Evolutionary conservation across 768 basidiomycete genomes (phyloP).

Genomic region (Xanthoconium stramineum): DNA sequence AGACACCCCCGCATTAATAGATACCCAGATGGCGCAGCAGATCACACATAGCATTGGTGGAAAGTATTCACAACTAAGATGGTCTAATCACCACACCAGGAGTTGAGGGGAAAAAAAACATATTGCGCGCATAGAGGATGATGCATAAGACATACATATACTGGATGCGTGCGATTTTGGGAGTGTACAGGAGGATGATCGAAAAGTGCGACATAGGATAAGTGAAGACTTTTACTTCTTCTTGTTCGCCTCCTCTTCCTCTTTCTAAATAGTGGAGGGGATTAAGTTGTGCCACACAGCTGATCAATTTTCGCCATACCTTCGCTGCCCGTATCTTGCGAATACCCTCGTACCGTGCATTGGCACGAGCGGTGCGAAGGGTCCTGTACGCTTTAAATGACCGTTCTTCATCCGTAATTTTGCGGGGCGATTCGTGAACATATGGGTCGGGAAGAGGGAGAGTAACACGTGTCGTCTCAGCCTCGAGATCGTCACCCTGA

Average conservation of each 20-base stretch:
- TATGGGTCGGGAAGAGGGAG: slow-evolving; percentile 66
- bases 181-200: slow-evolving; percentile 28
- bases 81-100: not conserved
- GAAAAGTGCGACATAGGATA: slow-evolving; percentile 21
- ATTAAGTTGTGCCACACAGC: slow-evolving; percentile 14
- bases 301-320: slow-evolving; percentile 45
- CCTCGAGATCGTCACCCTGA: slow-evolving; percentile 80
- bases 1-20: not conserved
- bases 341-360: slow-evolving; percentile 79
- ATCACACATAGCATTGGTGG: not conserved
- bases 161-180: slow-evolving; percentile 35
- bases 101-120: not conserved
- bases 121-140: slow-evolving; percentile 19
- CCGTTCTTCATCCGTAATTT: slow-evolving; percentile 89
- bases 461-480: slow-evolving; percentile 65
- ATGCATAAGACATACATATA: slow-evolving; percentile 32
- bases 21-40: slow-evolving; percentile 15
- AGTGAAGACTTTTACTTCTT: slow-evolving; percentile 62
- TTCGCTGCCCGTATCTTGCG: slow-evolving; percentile 86
- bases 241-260: slow-evolving; percentile 90
- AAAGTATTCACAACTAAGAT: not conserved
- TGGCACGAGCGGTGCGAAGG: slow-evolving; percentile 81
- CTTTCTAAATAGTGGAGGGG: slow-evolving; percentile 50
- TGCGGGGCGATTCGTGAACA: slow-evolving; percentile 81
- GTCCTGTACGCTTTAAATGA: slow-evolving; percentile 85